Conservation (phyloP, 257 asterid genomes). For the Lantana camara region DNA sequence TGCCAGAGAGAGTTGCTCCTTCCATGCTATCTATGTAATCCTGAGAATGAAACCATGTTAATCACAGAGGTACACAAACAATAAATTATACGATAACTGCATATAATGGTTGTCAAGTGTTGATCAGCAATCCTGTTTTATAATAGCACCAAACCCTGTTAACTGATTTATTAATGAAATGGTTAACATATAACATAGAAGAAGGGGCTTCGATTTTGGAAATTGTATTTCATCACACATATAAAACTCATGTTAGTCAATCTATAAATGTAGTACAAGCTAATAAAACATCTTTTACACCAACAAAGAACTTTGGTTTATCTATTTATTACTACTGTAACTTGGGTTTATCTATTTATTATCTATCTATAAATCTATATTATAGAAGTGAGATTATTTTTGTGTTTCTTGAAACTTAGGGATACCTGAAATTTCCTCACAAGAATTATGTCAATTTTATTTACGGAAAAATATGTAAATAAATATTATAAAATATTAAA, state of each 20-base stretch:
- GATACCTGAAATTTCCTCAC: too few species aligned
- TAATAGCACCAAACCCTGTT: not conserved
- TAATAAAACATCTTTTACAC: not conserved
- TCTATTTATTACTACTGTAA: not conserved
- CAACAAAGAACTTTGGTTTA: not conserved
- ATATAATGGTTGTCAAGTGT: not conserved
- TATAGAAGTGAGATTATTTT: too few species aligned
- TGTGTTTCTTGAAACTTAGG: too few species aligned
- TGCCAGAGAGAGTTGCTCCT: conserved; percentile 94
- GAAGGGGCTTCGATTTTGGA: not conserved
- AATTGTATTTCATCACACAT: not conserved
- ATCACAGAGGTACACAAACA: not conserved
- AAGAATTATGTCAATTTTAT: too few species aligned
- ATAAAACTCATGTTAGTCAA: not conserved
- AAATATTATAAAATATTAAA: too few species aligned
- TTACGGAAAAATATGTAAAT: too few species aligned
- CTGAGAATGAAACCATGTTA: conserved; percentile 38
- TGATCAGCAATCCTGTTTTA: not conserved
- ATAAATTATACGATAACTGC: not conserved
- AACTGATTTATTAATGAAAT: not conserved
- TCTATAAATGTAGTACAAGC: not conserved
- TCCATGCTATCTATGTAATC: conserved; percentile 99
- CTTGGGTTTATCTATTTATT: not conserved
- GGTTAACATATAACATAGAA: too few species aligned
- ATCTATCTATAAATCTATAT: too few species aligned